Evolutionary conservation across 805 yeast species (phyloP), one percentile per base, ranked within the genome.

Genomic region (Debaryomyces tyrocola): DNA sequence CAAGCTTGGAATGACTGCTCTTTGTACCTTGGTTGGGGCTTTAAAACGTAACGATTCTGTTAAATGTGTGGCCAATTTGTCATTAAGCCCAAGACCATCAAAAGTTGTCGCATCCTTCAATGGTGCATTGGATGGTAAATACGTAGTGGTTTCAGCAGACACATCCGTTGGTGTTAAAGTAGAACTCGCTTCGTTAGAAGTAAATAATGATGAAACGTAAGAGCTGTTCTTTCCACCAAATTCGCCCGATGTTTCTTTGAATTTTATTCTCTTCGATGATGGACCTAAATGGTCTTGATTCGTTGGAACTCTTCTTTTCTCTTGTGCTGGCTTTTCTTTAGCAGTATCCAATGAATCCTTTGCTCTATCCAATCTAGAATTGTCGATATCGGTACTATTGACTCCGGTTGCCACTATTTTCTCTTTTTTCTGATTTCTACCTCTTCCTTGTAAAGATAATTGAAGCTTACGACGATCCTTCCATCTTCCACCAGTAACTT

Each of bases 1-100:
- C 37, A 75, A 54, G 1, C 70, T 61, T 17, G 98, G 96, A 8
- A 90, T 72, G 0, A 87, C 94, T 5, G 85, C 69, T 52, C 89
- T 78, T 67, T 94, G 99, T 54, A 94, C 89, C 55, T 81, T 82
- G 0, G 99, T 95, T 1, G 99, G 99, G 20, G 79, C 70, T 35
- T 68, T 57, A 56, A 83, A 79, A 27, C 70, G 60, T 70, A 89
- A 70, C 45, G 77, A 77, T 6, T 78, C 80, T 2, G 74, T 70
- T 46, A 92, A 64, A 57, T 84, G 86, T 7, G 63, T 63, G 0
- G 77, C 58, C 34, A 92, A 63, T 27, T 68, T 63, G 1, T 73
- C 78, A 49, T 79, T 78, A 12, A 91, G 64, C 0, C 95, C 95
- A 37, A 92, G 67, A 0, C 89, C 88, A 14, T 67, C 74, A 57